Evolutionary conservation across 179 eudicot species (phyloP).

Genomic region (Drosera spatulata): DNA sequence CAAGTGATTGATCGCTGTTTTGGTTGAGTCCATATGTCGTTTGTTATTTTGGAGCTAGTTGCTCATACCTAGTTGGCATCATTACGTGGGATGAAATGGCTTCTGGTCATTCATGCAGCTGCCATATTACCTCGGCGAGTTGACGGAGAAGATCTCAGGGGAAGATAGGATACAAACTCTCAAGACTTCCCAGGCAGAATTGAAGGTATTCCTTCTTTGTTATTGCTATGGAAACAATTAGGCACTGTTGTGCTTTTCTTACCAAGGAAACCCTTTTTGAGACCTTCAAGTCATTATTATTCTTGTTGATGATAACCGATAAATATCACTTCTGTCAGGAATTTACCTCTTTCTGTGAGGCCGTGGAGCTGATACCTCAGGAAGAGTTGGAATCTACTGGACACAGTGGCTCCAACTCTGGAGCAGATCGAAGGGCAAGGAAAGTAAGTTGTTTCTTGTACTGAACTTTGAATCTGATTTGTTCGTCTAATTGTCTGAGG

Average conservation of each 20-base stretch:
- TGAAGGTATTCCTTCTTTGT: slow-evolving; percentile 38
- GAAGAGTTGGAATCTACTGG: slow-evolving; percentile 44
- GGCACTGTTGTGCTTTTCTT: neutral
- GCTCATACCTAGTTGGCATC: neutral
- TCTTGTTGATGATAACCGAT: neutral
- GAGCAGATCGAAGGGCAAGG: slow-evolving; percentile 71
- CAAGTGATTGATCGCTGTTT: no score
- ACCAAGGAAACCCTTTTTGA: neutral
- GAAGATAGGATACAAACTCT: slow-evolving; percentile 69
- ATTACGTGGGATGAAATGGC: neutral
- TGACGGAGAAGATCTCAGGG: slow-evolving; percentile 52
- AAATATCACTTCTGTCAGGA: slow-evolving; percentile 30
- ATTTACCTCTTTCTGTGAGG: slow-evolving; percentile 80
- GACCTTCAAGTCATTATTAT: neutral
- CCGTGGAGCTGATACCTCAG: slow-evolving; percentile 69
- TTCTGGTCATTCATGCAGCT: slow-evolving; percentile 34
- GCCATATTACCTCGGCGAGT: slow-evolving; percentile 73
- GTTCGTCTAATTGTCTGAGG: no score
- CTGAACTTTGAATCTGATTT: no score
- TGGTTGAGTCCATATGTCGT: neutral
- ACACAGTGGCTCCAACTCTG: slow-evolving; percentile 30
- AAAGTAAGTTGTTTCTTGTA: slow-evolving; percentile 37
- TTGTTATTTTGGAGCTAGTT: neutral
- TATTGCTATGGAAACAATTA: no score
- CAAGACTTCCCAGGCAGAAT: slow-evolving; percentile 57